Evolutionary conservation across 2,329 filamentous ascomycete genomes (phyloP).

Genomic region (Iodosphaeria phyllophila): DNA sequence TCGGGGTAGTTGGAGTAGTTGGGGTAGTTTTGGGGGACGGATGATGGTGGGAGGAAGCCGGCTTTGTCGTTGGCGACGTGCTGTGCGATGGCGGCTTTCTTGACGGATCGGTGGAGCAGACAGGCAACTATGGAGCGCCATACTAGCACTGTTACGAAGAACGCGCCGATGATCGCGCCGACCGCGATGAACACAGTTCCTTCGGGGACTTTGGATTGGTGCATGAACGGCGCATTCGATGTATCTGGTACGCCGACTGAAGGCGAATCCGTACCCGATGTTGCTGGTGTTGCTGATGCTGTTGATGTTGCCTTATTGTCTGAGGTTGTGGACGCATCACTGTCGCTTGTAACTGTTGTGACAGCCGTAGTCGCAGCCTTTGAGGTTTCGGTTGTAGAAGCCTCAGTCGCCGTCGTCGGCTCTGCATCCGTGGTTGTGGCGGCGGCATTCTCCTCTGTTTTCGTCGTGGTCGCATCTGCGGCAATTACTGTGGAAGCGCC

Average conservation of each 20-base stretch:
- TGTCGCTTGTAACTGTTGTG: slow-evolving; percentile 1
- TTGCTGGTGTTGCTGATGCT: slow-evolving; percentile 28
- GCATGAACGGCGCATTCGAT: slow-evolving; percentile 76
- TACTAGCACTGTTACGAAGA: slow-evolving; percentile 62
- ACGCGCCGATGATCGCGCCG: slow-evolving; percentile 68
- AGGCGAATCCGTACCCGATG: slow-evolving; percentile 41
- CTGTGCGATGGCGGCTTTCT: slow-evolving; percentile 63
- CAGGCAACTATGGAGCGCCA: slow-evolving; percentile 84
- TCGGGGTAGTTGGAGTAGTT: slow-evolving; percentile 45
- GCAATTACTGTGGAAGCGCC: no score
- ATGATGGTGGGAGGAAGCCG: slow-evolving; percentile 37
- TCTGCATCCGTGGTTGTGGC: slow-evolving; percentile 4
- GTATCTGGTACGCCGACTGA: slow-evolving; percentile 71
- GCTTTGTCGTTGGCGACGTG: slow-evolving; percentile 52
- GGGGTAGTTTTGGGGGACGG: slow-evolving; percentile 7
- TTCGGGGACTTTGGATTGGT: slow-evolving; percentile 66
- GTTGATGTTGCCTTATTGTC: slow-evolving; percentile 1
- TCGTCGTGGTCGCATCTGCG: slow-evolving; percentile 3
- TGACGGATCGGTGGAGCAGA: slow-evolving; percentile 80
- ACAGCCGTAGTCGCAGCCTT: slow-evolving; percentile 2
- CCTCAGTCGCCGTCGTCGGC: slow-evolving; percentile 1
- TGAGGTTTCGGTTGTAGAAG: slow-evolving; percentile 1
- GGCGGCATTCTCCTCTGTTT: slow-evolving; percentile 3
- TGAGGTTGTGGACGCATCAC: not conserved
- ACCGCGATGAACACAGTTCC: slow-evolving; percentile 95